These are phyloP conservation scores for Suaeda aralocaspica DNA, from an alignment of 148 eudicot species.

Conservation along the genomic window DNA sequence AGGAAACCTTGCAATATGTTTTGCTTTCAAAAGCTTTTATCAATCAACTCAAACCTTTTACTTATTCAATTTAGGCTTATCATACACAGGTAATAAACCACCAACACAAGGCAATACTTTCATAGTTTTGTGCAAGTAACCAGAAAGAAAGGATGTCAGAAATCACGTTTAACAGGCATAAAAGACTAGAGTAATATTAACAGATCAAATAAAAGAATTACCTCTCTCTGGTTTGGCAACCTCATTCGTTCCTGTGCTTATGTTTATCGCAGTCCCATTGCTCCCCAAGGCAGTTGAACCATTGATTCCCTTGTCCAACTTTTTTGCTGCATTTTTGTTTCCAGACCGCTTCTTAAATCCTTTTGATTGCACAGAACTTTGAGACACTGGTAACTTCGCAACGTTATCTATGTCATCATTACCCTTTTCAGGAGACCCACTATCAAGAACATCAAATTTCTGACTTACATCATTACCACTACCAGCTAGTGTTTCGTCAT, in stretches of 20 bases:
- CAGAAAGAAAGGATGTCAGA: background rate
- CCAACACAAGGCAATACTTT: background rate
- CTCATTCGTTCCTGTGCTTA: constrained; percentile 14
- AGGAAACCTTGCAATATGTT: background rate
- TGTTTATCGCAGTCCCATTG: constrained; percentile 19
- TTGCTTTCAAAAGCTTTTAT: background rate
- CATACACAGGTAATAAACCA: background rate
- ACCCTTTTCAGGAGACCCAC: constrained; percentile 11
- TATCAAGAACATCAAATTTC: too few species aligned
- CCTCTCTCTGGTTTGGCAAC: constrained; percentile 34
- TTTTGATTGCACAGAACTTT: constrained; percentile 12
- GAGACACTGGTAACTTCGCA: constrained; percentile 26
- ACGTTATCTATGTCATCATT: constrained; percentile 19
- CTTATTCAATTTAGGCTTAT: background rate
- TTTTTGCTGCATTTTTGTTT: constrained; percentile 1
- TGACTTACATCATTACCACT: too few species aligned
- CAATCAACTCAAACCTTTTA: background rate
- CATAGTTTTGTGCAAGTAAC: background rate
- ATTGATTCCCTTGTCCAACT: constrained; percentile 12
- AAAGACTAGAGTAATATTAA: background rate
- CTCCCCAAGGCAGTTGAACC: constrained; percentile 23
- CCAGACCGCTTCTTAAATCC: constrained; percentile 23
- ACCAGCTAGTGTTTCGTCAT: too few species aligned
- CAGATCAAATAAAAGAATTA: constrained; percentile 18
- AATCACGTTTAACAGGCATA: constrained; percentile 5